These are phyloP conservation scores for Myriangium duriaei DNA, from an alignment of 2,329 filamentous ascomycete genomes.

Conservation along the genomic window DNA sequence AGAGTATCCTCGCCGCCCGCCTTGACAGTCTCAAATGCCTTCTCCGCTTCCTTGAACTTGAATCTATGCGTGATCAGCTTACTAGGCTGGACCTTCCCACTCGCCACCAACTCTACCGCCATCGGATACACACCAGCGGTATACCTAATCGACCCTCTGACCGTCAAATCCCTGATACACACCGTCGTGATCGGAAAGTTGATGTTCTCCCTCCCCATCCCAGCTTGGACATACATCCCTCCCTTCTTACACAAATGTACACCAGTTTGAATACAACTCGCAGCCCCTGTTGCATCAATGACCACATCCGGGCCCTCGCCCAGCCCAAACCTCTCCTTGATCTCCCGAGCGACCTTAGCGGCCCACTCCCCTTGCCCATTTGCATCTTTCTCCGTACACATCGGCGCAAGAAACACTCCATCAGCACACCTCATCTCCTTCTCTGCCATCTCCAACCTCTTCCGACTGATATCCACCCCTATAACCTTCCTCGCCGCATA, in stretches of 20 bases:
- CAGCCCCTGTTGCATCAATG: conserved; percentile 25
- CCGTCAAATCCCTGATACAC: conserved; percentile 1
- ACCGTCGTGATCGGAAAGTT: neutral
- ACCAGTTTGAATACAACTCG: conserved; percentile 19
- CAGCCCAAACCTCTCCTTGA: conserved; percentile 21
- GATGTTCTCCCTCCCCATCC: conserved; percentile 6
- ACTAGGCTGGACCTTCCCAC: conserved; percentile 2
- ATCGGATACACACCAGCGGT: conserved; percentile 3
- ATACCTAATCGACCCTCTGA: conserved; percentile 2
- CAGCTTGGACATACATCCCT: conserved; percentile 1
- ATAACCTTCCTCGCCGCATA: conserved; percentile 79
- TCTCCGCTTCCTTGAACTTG: neutral
- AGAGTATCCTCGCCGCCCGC: conserved; percentile 5
- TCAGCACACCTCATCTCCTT: conserved; percentile 27
- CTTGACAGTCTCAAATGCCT: conserved; percentile 2
- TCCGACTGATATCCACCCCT: conserved; percentile 74
- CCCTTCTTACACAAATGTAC: neutral
- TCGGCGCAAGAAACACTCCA: conserved; percentile 15
- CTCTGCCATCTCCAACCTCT: conserved; percentile 71
- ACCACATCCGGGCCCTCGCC: conserved; percentile 22
- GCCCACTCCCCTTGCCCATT: neutral
- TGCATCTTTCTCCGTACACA: conserved; percentile 2
- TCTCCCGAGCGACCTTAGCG: neutral
- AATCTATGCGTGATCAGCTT: conserved; percentile 3
- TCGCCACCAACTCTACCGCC: neutral